phyloP scores from a whole-genome alignment of 768 basidiomycete genomes.

The Leccinum variicolor region DNA sequence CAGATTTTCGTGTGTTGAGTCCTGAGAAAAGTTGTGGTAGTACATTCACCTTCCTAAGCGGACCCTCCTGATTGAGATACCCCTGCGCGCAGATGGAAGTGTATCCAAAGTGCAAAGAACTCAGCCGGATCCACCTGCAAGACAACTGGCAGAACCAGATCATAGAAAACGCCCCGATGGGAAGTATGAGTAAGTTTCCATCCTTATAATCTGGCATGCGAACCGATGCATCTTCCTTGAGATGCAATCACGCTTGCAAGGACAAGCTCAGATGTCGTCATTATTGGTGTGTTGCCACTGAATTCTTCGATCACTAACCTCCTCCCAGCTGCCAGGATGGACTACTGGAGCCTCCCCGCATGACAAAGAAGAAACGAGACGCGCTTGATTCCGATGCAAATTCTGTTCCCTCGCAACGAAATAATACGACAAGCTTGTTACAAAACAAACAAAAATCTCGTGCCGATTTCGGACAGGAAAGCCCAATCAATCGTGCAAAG shows the following conservation, averaged over 20 bases:
- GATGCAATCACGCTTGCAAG: slow-evolving; percentile 81
- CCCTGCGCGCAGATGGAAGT: slow-evolving; percentile 1
- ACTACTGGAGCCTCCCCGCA: slow-evolving; percentile 46
- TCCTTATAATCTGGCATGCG: neutral
- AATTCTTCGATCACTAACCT: slow-evolving; percentile 6
- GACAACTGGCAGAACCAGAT: slow-evolving; percentile 6
- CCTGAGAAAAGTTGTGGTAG: slow-evolving; percentile 31
- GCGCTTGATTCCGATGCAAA: slow-evolving; percentile 12
- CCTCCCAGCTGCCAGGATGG: slow-evolving; percentile 71
- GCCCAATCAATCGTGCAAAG: slow-evolving; percentile 21
- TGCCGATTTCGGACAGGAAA: slow-evolving; percentile 6
- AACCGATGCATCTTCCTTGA: slow-evolving; percentile 23
- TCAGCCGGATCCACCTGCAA: slow-evolving; percentile 1
- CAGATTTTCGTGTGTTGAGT: slow-evolving; percentile 29
- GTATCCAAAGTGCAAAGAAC: neutral
- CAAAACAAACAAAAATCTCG: slow-evolving; percentile 2
- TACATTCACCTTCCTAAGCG: slow-evolving; percentile 4
- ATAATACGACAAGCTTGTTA: slow-evolving; percentile 1
- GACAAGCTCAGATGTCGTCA: slow-evolving; percentile 75
- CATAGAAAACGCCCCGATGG: slow-evolving; percentile 55
- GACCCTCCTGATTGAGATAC: neutral
- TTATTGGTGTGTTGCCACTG: slow-evolving; percentile 47
- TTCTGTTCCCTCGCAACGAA: neutral
- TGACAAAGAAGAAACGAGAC: slow-evolving; percentile 27
- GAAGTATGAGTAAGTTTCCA: slow-evolving; percentile 50